Conservation (phyloP, 371 early-diverging fungal genomes). For the Rhizopus sp. region DNA sequence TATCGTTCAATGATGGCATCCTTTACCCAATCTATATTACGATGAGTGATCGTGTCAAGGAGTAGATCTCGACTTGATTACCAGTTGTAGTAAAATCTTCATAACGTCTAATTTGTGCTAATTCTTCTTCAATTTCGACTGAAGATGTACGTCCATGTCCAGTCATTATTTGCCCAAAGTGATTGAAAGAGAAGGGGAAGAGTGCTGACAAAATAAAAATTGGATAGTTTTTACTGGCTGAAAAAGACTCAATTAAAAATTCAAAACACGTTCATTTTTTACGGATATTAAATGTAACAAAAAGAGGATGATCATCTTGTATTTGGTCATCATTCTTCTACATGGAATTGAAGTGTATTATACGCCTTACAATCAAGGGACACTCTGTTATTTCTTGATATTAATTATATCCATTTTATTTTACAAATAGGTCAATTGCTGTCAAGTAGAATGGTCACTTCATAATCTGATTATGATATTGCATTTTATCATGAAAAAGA, state of each 20-base stretch:
- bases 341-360: too few species aligned
- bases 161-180: constrained; percentile 12
- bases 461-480: too few species aligned
- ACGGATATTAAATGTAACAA: too few species aligned
- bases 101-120: constrained; percentile 68
- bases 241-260: not conserved
- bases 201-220: not conserved
- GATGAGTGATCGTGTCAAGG: not conserved
- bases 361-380: too few species aligned
- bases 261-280: too few species aligned
- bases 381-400: too few species aligned
- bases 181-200: not conserved
- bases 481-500: too few species aligned
- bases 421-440: too few species aligned
- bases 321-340: too few species aligned
- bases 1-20: constrained; percentile 84
- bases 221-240: not conserved
- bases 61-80: constrained; percentile 12
- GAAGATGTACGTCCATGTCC: constrained; percentile 30
- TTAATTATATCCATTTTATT: too few species aligned
- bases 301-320: too few species aligned
- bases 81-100: constrained; percentile 87
- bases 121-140: constrained; percentile 50
- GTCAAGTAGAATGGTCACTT: too few species aligned
- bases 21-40: constrained; percentile 82